Evolutionary conservation across 1,284 basidiomycete species (phyloP), one percentile per base, ranked within the genome.

Genomic region (Cryptococcus hybrid): DNA sequence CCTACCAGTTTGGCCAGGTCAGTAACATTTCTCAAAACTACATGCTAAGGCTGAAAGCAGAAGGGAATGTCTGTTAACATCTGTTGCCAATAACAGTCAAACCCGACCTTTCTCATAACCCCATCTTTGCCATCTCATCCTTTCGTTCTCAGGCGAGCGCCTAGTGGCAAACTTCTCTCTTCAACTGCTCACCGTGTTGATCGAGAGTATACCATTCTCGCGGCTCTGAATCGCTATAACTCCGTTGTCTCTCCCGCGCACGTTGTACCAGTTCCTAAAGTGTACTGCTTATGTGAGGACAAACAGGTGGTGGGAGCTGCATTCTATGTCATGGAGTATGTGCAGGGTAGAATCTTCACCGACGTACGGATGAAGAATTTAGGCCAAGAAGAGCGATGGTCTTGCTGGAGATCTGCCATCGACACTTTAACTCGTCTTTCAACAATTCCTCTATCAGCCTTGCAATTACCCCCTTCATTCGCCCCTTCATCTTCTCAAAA

Each of bases 281-380:
- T 93, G 0, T 88, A 88, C 65, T 82, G 87, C 40, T 80, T 97
- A 1, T 96, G 92, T 74, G 85, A 88, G 69, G 90, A 97, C 70
- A 79, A 69, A 36, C 70, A 77, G 2, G 83, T 97, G 24, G 83
- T 95, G 15, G 95, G 93, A 0, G 92, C 92, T 37, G 84, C 89
- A 0, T 98, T 97, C 79, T 98, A 97, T 74, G 83, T 98, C 42
- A 97, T 97, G 94, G 88, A 95, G 73, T 97, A 90, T 73, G 74
- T 97, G 51, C 86, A 92, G 48, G 95, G 94, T 0, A 82, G 95
- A 46, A 95, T 97, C 70, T 97, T 97, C 78, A 89, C 90, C 7
- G 88, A 97, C 74, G 81, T 85, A 11, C 79, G 84, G 56, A 88
- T 97, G 85, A 84, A 84, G 0, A 85, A 88, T 63, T 78, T 92